Conservation (phyloP, 2,329 filamentous ascomycete genomes). For the Xylaria sp. region DNA sequence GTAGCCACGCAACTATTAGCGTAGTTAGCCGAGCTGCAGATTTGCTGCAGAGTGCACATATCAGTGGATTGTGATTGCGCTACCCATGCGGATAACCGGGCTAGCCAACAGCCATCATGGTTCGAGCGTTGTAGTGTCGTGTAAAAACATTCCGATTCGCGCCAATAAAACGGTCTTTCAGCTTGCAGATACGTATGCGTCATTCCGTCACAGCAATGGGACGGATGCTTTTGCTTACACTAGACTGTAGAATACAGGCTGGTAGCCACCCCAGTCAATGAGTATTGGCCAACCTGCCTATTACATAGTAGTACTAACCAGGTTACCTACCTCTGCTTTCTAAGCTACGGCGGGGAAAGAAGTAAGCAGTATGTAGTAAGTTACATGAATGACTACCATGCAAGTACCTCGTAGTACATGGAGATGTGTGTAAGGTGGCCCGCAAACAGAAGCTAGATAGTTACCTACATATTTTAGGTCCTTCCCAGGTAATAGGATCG, state of each 20-base stretch:
- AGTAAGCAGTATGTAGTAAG: too few species aligned
- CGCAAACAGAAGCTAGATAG: not conserved
- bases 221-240: not conserved
- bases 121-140: not conserved
- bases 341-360: not conserved
- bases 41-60: not conserved
- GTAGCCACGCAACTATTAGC: not conserved
- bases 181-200: not conserved
- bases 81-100: not conserved
- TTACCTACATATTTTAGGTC: not conserved
- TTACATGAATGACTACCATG: too few species aligned
- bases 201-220: not conserved
- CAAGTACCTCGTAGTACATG: too few species aligned
- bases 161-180: not conserved
- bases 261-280: too few species aligned
- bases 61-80: not conserved
- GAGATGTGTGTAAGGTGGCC: too few species aligned
- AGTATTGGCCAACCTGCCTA: too few species aligned
- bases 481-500: not conserved
- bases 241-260: not conserved
- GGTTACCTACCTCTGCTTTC: not conserved
- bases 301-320: not conserved
- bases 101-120: slow-evolving; percentile 4
- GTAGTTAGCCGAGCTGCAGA: not conserved
- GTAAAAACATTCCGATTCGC: slow-evolving; percentile 15